Base-by-base conservation (phyloP, 306 rosid genomes). In the Geum urbanum region DNA sequence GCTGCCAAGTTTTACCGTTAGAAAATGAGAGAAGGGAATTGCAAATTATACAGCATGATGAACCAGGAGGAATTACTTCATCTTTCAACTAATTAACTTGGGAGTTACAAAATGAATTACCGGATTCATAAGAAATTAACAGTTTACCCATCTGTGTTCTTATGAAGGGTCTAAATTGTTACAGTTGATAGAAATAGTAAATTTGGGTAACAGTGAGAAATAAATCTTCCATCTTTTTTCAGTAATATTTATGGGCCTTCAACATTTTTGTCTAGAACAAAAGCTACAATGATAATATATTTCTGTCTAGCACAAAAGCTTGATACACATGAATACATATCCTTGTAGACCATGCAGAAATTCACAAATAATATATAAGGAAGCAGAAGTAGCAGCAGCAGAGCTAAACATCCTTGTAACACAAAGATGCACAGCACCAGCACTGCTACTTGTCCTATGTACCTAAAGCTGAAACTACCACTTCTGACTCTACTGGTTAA, bases 401-500 rank as follows among this genome's bases (percentile, higher is more conserved):
- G 51, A 37, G 20, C 0, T 60, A 8, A 35, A 60, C 4, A 49
- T 47, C 20, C 58, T 59, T 48, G 62, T 5, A 3, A 19, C 20
- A 55, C 63, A 69, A 51, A 14, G 73, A 69, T 14, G 13, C 41
- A 52, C 39, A 43, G 37, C 37, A 32, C 37, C 19, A 10, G 43
- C 67, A 63, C 86, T 77, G 64, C 76, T 71, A 66, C 37, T 80
- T 83, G 81, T 81, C 92, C 87, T 86, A 78, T 83, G 78, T 77
- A 73, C 82, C 89, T 73, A 84, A 83, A 63, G 78, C 96, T 86
- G 74, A 69, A 66, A 83, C 86, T 86, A 73, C 86, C 45, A 74
- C 84, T 77, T 64, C 77, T 74, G 71, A 74, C 83, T 80, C 37
- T 32, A 32, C 37, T 78, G 20, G n/a, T 32, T 37, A 73, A 80